Evolutionary conservation across 2,329 filamentous ascomycete genomes (phyloP), one percentile per base, ranked within the genome.

Genomic region (Beauveria medogensis): DNA sequence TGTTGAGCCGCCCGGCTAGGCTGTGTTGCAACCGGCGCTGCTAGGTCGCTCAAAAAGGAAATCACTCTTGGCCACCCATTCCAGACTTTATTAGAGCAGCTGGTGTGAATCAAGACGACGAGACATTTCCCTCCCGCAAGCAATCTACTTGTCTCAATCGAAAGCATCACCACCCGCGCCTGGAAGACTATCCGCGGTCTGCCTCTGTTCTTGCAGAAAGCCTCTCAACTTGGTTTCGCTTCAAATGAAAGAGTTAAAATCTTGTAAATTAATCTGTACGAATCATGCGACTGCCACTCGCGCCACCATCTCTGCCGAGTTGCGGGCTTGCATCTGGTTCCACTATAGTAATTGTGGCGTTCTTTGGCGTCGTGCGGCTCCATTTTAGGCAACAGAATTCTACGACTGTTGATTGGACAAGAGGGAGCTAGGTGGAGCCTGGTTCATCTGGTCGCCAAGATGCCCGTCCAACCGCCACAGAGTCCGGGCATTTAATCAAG

Each of bases 331-430:
- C 48, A 59, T 34, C 56, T 26, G 47, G 48, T 26, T 44, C 56
- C 56, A 59, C 56, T 9, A 8, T 53, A 50, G 20, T 44, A n/a
- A 52, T 24, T 44, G 37, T 52, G 56, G 26, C 56, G 34, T 37
- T 14, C 24, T 18, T 24, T 30, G 30, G 34, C 34, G 34, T 37
- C 3, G 12, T 37, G 12, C 12, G 34, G 18, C 10, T 47, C 47
- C 47, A 59, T 37, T 44, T 52, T 48, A 59, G 56, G 56, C 56
- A 59, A 24, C 48, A 59, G 56, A 46, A 59, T 59, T 59, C 47
- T 28, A 34, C 3, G 3, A n/a, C 5, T 28, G 34, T 7, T 59
- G 47, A 59, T 30, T 34, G 30, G 30, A 34, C 5, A 40, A 18
- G 34, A 8, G 1, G 7, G 14, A 18, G 16, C 10, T 2, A 16